Base-by-base conservation (phyloP, 768 basidiomycete genomes). In the Clavaria fumosa region DNA sequence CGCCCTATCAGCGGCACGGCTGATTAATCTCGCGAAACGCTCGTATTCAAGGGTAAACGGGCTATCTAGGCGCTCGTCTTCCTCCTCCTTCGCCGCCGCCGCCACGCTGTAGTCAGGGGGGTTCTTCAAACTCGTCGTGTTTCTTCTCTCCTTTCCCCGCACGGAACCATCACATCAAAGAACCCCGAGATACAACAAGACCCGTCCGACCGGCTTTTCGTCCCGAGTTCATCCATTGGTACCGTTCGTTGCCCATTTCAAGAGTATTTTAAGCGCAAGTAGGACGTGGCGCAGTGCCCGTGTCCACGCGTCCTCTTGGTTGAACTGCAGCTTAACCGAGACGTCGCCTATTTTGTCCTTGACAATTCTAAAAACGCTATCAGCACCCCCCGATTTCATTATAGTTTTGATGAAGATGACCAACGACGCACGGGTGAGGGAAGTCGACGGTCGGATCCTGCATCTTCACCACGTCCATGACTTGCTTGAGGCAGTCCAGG, bases 261-360 rank as follows among this genome's bases (percentile, higher is more conserved):
- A 63, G 34, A 86, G 71, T 41, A 88, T 80, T 60, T 90, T 90
- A 27, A 91, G 65, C 14, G 84, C 86, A 15, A 90, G 67, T 40
- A 95, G 64, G 41, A 97, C 85, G 49, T 95, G 90, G 22, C 88
- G 70, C 49, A 97, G 61, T 3, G 90, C 86, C 42, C 86, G 75
- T 17, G 93, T 96, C 93, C 93, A 99, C 0, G 75, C 67, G 50
- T 99, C 93, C 53, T 99, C 93, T 48, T 88, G 85, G 47, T 81
- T 83, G 55, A 95, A 93, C 51, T 91, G 89, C 3, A 91, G 62
- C 57, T 91, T 90, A 45, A 97, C 82, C 1, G 86, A 90, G 12
- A 85, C 81, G 38, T 93, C 90, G 5, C 90, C 91, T 39, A 99
- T 99, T 60, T 80, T 86, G 58, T 99, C 95, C 57, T 86, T 96